These are phyloP conservation scores for Claviceps sp. DNA, from an alignment of 2,329 filamentous ascomycete species.

Conservation along the genomic window DNA sequence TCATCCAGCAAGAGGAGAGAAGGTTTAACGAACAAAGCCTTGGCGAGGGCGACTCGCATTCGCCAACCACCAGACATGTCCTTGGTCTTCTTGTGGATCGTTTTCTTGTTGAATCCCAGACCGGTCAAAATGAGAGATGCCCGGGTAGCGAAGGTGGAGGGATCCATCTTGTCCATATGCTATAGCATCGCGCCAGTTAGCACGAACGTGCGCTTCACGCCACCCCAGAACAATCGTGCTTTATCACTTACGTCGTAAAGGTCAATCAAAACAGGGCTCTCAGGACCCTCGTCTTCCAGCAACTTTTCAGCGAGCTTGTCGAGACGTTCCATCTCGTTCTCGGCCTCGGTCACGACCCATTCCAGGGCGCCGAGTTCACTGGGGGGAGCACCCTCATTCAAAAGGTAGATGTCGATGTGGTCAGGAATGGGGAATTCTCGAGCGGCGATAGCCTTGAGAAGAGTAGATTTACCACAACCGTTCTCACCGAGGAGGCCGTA, in stretches of 20 bases:
- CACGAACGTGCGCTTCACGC: not conserved
- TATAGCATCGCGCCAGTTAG: constrained; percentile 24
- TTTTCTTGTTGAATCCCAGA: constrained; percentile 97
- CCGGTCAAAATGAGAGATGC: constrained; percentile 94
- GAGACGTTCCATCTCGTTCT: constrained; percentile 81
- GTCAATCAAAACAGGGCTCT: constrained; percentile 80
- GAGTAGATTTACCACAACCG: constrained; percentile 97
- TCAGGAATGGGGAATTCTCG: constrained; percentile 94
- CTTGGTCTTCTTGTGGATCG: constrained; percentile 99
- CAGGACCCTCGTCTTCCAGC: constrained; percentile 82
- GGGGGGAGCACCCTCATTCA: constrained; percentile 91
- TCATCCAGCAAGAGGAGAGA: constrained; percentile 92
- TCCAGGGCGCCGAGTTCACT: constrained; percentile 83
- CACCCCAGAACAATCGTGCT: too few species aligned
- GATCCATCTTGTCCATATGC: constrained; percentile 99
- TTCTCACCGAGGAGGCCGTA: constrained; percentile 97
- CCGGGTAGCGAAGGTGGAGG: constrained; percentile 89
- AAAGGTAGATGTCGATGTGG: constrained; percentile 93
- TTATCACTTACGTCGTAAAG: constrained; percentile 70
- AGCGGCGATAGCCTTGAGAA: constrained; percentile 85
- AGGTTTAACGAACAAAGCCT: constrained; percentile 97
- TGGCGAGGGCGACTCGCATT: constrained; percentile 96
- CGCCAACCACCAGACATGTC: constrained; percentile 99
- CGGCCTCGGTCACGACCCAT: constrained; percentile 92
- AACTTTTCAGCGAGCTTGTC: constrained; percentile 83